Conservation (phyloP, 2,329 filamentous ascomycete species). For the Fusarium buharicum region DNA sequence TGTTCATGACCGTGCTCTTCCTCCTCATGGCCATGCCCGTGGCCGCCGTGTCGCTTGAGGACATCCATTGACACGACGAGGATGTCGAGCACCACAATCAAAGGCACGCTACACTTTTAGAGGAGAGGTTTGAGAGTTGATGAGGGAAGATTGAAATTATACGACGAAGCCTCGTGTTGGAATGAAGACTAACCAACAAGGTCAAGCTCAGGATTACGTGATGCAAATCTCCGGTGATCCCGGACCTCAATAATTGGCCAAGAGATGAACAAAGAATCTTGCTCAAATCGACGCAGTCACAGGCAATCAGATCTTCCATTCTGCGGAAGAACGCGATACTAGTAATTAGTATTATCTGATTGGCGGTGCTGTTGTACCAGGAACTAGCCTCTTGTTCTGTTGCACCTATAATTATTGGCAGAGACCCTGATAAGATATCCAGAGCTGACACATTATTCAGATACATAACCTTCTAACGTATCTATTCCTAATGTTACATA, state of each 20-base stretch:
- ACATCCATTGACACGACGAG: slow-evolving; percentile 30
- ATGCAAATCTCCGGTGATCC: slow-evolving; percentile 22
- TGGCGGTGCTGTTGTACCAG: not conserved
- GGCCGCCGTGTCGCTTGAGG: slow-evolving; percentile 36
- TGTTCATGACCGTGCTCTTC: slow-evolving; percentile 31
- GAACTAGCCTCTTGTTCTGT: no score
- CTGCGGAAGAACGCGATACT: not conserved
- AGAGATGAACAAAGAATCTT: slow-evolving; percentile 24
- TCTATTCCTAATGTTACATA: no score
- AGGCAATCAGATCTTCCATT: not conserved
- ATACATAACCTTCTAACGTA: no score
- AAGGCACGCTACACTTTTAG: not conserved
- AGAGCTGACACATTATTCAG: no score
- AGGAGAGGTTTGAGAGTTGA: not conserved
- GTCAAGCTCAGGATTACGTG: slow-evolving; percentile 39
- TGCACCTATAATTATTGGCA: no score
- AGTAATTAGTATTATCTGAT: not conserved
- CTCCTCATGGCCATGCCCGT: slow-evolving; percentile 35
- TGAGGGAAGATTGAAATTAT: slow-evolving; percentile 8
- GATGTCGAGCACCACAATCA: not conserved
- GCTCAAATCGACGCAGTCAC: slow-evolving; percentile 41
- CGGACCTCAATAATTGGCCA: slow-evolving; percentile 36
- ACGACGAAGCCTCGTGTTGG: slow-evolving; percentile 6
- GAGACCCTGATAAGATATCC: no score
- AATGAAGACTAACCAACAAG: slow-evolving; percentile 20